Conservation (phyloP, 768 basidiomycete species). For the Auricularia cornea region DNA sequence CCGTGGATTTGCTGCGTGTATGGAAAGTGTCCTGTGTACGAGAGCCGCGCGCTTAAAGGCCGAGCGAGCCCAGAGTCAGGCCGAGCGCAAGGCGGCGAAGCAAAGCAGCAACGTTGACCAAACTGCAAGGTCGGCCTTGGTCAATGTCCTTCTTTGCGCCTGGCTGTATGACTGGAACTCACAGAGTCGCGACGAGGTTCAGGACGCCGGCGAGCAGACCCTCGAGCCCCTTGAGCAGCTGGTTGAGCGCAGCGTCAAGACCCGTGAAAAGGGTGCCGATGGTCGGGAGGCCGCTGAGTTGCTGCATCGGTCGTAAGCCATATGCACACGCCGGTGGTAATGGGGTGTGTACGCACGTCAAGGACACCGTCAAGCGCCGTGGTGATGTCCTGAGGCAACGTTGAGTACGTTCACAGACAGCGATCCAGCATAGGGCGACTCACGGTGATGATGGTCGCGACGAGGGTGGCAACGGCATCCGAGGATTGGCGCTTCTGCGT, state of each 20-base stretch:
- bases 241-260: conserved; percentile 20
- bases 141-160: background rate
- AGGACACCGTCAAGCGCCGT: conserved; percentile 17
- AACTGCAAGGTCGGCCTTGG: background rate
- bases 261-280: conserved; percentile 14
- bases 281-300: conserved; percentile 9
- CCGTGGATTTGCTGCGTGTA: background rate
- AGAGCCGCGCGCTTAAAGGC: background rate
- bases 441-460: conserved; percentile 19
- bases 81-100: conserved; percentile 7
- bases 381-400: conserved; percentile 10
- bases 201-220: conserved; percentile 22
- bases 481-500: conserved; percentile 16
- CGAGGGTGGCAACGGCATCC: conserved; percentile 18
- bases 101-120: conserved; percentile 9
- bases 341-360: background rate
- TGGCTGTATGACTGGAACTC: background rate
- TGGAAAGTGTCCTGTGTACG: background rate
- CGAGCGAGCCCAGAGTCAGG: conserved; percentile 2
- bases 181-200: conserved; percentile 20
- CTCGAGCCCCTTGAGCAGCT: conserved; percentile 20
- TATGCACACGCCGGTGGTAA: too few species aligned
- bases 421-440: background rate
- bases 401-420: background rate
- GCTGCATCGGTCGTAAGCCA: background rate